These are phyloP conservation scores for Podosphaera aphanis DNA, from an alignment of 2,329 filamentous ascomycete species.

Conservation along the genomic window DNA sequence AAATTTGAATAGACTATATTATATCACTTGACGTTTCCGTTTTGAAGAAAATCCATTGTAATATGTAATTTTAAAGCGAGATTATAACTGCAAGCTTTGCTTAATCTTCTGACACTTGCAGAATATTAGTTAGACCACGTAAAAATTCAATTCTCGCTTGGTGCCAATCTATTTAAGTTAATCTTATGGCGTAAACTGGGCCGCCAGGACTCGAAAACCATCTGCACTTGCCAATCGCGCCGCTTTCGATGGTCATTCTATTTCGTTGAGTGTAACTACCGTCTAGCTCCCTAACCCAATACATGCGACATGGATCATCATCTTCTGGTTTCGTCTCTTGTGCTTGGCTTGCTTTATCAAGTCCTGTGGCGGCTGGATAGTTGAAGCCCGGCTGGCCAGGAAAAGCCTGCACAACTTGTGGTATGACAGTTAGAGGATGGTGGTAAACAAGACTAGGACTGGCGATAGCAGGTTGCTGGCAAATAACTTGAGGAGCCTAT, in stretches of 20 bases:
- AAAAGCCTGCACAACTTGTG: background rate
- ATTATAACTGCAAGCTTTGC: too few species aligned
- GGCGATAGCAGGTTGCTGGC: background rate
- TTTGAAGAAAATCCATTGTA: too few species aligned
- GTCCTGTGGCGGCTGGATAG: background rate
- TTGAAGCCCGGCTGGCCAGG: background rate
- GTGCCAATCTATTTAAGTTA: too few species aligned
- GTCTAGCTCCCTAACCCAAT: constrained; percentile 36
- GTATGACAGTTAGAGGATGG: background rate
- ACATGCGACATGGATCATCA: constrained; percentile 34
- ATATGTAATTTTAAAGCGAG: too few species aligned
- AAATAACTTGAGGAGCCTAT: background rate
- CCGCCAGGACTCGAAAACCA: constrained; percentile 34
- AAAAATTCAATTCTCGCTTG: too few species aligned
- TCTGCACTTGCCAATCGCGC: constrained; percentile 25
- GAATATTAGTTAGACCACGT: too few species aligned
- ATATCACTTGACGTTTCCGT: too few species aligned
- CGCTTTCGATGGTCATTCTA: constrained; percentile 34
- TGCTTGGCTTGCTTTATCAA: constrained; percentile 8
- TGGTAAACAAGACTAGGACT: background rate
- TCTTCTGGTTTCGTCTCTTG: constrained; percentile 41
- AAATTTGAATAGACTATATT: too few species aligned
- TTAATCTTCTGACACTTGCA: too few species aligned
- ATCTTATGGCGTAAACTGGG: constrained; percentile 35
- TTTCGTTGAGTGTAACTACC: constrained; percentile 34